These are phyloP conservation scores for Pseudomicrostroma phylloplanum DNA, from an alignment of 1,284 basidiomycete species.

Conservation along the genomic window DNA sequence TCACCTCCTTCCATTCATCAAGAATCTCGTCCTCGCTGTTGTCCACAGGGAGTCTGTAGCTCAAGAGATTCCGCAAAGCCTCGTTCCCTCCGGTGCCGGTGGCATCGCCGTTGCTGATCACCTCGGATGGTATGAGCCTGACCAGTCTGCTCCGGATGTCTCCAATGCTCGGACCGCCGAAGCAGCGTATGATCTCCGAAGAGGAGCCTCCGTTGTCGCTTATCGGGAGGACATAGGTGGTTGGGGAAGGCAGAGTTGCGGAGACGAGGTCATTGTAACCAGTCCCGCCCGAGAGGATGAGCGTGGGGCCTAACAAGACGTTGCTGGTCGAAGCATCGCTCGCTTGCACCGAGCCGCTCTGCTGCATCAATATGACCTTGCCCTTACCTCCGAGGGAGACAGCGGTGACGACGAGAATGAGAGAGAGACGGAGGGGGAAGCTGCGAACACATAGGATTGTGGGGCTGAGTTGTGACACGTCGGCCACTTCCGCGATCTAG, in stretches of 20 bases:
- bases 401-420: too few relatives aligned
- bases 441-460: too few relatives aligned
- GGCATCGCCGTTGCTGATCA: too few relatives aligned
- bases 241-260: constrained; percentile 52
- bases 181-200: constrained; percentile 38
- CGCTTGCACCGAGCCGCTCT: too few relatives aligned
- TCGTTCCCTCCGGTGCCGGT: constrained; percentile 13
- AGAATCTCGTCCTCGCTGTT: constrained; percentile 69
- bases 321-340: too few relatives aligned
- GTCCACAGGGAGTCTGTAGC: constrained; percentile 69
- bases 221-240: constrained; percentile 54
- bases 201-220: constrained; percentile 64
- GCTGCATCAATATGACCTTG: too few relatives aligned
- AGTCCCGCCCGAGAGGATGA: constrained; percentile 56
- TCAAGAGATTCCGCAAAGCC: constrained; percentile 68
- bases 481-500: too few relatives aligned
- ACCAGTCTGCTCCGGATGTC: constrained; percentile 68
- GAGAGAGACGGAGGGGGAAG: too few relatives aligned
- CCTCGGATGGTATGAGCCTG: constrained; percentile 63
- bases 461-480: too few relatives aligned
- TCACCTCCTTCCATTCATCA: constrained; percentile 82
- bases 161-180: constrained; percentile 45
- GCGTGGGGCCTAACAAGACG: not conserved
- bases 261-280: constrained; percentile 56
- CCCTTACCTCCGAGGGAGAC: too few relatives aligned